A percentile compares a stretch with the other conserved stretches of the same genome.
Evolutionary conservation across 2,329 filamentous ascomycete species (phyloP).

Genomic region (Fonsecaea multimorphosa): DNA sequence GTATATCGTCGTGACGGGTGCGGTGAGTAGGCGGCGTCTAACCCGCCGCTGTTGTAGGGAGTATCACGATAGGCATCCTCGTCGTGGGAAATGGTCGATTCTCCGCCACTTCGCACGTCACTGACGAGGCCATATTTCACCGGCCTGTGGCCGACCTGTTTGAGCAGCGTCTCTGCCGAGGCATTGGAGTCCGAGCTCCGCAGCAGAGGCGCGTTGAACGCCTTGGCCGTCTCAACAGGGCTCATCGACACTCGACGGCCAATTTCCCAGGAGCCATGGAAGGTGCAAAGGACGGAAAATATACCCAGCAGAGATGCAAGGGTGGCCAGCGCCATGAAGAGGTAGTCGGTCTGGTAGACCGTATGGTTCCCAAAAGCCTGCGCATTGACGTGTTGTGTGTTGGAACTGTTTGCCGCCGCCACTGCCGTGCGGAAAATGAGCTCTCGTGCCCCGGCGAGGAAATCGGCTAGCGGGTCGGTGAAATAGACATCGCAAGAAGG

Average conservation of each 20-base stretch:
- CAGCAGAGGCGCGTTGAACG: slow-evolving; percentile 35
- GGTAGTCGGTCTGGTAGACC: slow-evolving; percentile 29
- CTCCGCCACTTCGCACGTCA: neutral
- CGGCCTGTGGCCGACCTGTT: slow-evolving; percentile 8
- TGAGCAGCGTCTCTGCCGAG: slow-evolving; percentile 5
- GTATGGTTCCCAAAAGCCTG: slow-evolving; percentile 10
- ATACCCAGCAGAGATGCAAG: slow-evolving; percentile 16
- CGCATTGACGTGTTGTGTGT: slow-evolving; percentile 19
- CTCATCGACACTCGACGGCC: slow-evolving; percentile 28
- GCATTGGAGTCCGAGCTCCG: slow-evolving; percentile 18
- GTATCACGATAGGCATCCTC: neutral
- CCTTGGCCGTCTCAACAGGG: slow-evolving; percentile 37
- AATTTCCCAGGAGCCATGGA: slow-evolving; percentile 32
- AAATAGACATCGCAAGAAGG: slow-evolving; percentile 18
- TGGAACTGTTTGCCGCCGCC: slow-evolving; percentile 15
- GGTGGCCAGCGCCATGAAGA: slow-evolving; percentile 18
- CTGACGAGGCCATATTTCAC: slow-evolving; percentile 24
- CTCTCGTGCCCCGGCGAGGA: slow-evolving; percentile 25
- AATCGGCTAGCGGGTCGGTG: slow-evolving; percentile 24
- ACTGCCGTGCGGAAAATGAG: slow-evolving; percentile 34
- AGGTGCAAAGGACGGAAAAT: slow-evolving; percentile 16
- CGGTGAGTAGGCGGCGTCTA: neutral
- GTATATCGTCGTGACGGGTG: neutral
- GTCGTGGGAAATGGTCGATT: too few species aligned
- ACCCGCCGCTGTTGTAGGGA: neutral